Conservation (phyloP, 164 flowering plant species). For the Amborella trichopoda region DNA sequence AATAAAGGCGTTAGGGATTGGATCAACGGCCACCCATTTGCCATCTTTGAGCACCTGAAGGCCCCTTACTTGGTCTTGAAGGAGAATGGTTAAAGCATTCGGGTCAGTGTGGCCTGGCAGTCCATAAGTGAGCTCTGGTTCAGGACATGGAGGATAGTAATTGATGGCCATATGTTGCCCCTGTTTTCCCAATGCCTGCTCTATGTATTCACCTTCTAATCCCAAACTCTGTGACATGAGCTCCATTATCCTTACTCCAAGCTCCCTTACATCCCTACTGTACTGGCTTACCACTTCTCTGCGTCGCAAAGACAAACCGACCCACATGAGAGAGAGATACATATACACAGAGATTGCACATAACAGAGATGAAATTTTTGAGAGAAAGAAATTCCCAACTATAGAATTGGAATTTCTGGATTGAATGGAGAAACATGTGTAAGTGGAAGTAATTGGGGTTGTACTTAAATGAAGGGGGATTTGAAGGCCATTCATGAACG, state of each 20-base stretch:
- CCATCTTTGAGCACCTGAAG: constrained; percentile 61
- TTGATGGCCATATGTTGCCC: constrained; percentile 48
- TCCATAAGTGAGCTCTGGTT: constrained; percentile 9
- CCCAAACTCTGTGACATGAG: constrained; percentile 70
- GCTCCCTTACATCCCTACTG: constrained; percentile 41
- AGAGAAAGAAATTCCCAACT: no score
- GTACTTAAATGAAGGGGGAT: constrained; percentile 19
- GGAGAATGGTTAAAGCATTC: constrained; percentile 4
- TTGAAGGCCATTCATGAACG: constrained; percentile 17
- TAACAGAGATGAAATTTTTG: no score
- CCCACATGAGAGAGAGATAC: no score
- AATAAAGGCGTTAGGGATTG: constrained; percentile 56
- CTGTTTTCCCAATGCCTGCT: constrained; percentile 49
- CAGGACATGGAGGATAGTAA: constrained; percentile 12
- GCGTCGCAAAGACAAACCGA: no score
- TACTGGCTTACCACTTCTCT: constrained; percentile 28
- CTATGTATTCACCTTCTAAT: constrained; percentile 40
- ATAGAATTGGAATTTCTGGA: no score
- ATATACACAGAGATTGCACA: no score
- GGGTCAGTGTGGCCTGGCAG: constrained; percentile 11
- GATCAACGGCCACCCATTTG: constrained; percentile 63
- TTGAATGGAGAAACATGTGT: no score
- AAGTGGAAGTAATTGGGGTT: no score
- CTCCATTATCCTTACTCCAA: constrained; percentile 44
- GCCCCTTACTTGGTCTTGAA: constrained; percentile 43